Evolutionary conservation across 2,329 filamentous ascomycete species (phyloP).

Genomic region (Fusarium floridanum): DNA sequence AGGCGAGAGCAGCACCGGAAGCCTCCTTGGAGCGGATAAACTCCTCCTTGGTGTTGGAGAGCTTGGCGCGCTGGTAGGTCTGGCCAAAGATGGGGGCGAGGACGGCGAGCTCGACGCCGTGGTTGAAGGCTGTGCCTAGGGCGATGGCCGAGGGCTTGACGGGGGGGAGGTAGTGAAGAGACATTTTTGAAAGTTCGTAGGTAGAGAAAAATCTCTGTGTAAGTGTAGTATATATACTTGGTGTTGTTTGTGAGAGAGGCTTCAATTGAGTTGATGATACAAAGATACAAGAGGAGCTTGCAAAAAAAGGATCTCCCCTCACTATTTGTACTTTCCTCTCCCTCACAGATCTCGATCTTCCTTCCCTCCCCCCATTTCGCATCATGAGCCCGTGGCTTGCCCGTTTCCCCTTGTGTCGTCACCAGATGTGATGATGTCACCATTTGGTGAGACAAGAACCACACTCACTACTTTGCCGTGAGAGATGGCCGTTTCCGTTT

Average conservation of each 20-base stretch:
- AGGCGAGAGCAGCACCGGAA: conserved; percentile 85
- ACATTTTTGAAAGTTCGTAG: conserved; percentile 46
- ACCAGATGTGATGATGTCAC: conserved; percentile 58
- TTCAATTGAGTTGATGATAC: conserved; percentile 23
- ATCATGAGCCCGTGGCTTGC: conserved; percentile 44
- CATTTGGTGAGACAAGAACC: conserved; percentile 46
- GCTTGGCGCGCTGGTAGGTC: conserved; percentile 92
- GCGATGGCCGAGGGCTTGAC: conserved; percentile 99
- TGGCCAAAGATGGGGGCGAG: conserved; percentile 92
- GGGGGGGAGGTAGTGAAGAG: conserved; percentile 74
- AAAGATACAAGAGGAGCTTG: conserved; percentile 18
- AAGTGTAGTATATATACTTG: background rate
- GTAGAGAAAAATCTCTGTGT: conserved; percentile 13
- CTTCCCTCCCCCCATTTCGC: conserved; percentile 24
- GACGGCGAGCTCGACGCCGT: conserved; percentile 88
- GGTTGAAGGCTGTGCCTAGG: conserved; percentile 95
- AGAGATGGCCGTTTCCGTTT: background rate
- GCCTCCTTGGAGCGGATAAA: conserved; percentile 96
- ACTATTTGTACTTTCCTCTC: conserved; percentile 46
- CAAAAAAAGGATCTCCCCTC: conserved; percentile 1
- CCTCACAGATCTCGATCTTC: conserved; percentile 41
- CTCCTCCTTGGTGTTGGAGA: conserved; percentile 94
- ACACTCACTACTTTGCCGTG: background rate
- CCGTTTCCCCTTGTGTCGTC: conserved; percentile 47
- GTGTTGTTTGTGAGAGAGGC: background rate